phyloP scores from a whole-genome alignment of 257 asterid genomes.

The Nicotiana tomentosiformis region DNA sequence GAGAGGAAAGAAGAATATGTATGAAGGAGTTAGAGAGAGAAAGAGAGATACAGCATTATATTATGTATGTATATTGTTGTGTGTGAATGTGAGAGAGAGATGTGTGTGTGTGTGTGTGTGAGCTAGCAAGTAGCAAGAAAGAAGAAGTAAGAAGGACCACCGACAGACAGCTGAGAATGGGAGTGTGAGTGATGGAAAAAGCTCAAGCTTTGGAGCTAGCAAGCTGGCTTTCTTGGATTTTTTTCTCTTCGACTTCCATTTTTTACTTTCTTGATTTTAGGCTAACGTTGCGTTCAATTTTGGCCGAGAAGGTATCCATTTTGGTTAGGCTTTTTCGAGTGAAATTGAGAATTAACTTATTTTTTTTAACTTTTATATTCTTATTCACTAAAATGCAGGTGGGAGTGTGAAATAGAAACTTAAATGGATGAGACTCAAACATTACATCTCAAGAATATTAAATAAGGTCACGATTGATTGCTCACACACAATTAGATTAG shows the following conservation, averaged over 20 bases:
- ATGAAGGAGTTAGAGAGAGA: constrained; percentile 5
- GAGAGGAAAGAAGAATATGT: neutral
- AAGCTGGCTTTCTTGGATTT: neutral
- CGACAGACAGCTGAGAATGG: constrained; percentile 11
- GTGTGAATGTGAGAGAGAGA: neutral
- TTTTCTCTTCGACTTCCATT: neutral
- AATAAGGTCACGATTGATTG: no score
- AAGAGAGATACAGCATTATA: neutral
- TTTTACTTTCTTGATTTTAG: neutral
- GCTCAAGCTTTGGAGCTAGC: neutral
- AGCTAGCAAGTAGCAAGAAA: neutral
- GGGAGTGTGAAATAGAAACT: no score
- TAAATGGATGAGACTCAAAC: no score
- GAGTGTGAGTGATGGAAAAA: neutral
- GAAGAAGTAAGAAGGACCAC: neutral
- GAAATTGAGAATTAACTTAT: no score
- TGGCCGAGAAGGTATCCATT: neutral
- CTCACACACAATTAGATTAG: no score
- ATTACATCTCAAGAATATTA: no score
- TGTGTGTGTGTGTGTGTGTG: no score
- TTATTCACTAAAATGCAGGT: no score
- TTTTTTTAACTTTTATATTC: no score
- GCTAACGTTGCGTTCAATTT: neutral
- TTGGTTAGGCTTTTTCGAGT: no score
- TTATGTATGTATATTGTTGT: neutral